These are phyloP conservation scores for Penicillium diatomitis DNA, from an alignment of 495 filamentous ascomycete species.

Conservation along the genomic window DNA sequence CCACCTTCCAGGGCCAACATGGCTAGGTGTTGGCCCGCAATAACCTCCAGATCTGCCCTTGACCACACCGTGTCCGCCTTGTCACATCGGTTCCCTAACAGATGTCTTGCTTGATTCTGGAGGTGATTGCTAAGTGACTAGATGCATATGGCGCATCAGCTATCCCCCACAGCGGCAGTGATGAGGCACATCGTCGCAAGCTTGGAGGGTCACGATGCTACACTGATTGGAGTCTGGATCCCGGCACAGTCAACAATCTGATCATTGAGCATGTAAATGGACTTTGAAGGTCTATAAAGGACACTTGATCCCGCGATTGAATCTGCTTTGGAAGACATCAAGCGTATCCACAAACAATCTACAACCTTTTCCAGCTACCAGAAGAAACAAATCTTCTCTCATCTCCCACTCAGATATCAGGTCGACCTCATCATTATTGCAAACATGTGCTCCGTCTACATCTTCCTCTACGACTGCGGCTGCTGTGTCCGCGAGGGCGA, in stretches of 20 bases:
- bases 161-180: constrained; percentile 2
- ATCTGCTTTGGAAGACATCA: background rate
- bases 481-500: constrained; percentile 29
- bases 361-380: background rate
- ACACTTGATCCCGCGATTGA: constrained; percentile 1
- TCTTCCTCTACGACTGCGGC: constrained; percentile 35
- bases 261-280: too few species aligned
- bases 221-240: background rate
- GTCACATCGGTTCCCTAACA: background rate
- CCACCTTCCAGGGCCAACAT: constrained; percentile 25
- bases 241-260: constrained; percentile 9
- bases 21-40: constrained; percentile 17
- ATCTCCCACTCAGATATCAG: background rate
- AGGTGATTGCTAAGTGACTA: constrained; percentile 14
- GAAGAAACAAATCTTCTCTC: too few species aligned
- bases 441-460: constrained; percentile 36
- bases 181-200: background rate
- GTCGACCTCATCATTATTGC: background rate
- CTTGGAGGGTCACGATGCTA: background rate
- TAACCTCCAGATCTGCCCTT: background rate
- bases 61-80: background rate
- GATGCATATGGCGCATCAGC: constrained; percentile 18
- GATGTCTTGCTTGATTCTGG: background rate
- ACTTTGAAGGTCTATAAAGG: constrained; percentile 11
- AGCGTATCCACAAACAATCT: constrained; percentile 1